Evolutionary conservation across 1,284 basidiomycete genomes (phyloP), one percentile per base, ranked within the genome.

Genomic region (Trichosporon sp.): DNA sequence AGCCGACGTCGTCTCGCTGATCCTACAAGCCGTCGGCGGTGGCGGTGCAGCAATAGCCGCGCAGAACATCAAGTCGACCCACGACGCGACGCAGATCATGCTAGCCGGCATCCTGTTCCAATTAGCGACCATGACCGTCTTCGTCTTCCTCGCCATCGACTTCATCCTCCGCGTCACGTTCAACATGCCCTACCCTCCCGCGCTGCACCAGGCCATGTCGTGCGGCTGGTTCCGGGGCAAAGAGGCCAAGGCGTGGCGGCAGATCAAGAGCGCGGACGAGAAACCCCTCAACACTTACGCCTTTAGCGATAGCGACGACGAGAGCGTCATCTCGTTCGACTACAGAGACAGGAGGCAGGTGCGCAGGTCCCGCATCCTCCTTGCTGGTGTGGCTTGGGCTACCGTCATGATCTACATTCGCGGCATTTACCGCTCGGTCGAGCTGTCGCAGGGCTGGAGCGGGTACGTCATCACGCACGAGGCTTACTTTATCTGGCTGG

Each of bases 1-100:
- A 11, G 77, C 74, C 60, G 81, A 82, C 64, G 49, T 81, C 37
- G 66, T 80, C 57, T 77, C 77, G 1, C 72, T 82, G 25, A 69
- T 80, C 59, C 72, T 82, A 8, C 79, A 82, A 65, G 78, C 77
- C 2, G 68, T 80, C 19, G 82, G 82, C 2, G 81, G 80, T 13
- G 81, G 77, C 1, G 70, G 74, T 46, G 77, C 77, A 1, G 74
- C 74, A 0, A 62, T 68, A 9, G 58, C 65, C 16, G 71, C 71
- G 8, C 37, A 70, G 46, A 61, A 66, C 29, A 64, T 63, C 21
- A 60, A 62, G 29, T 54, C 64, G 63, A 73, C 71, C 2, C 63
- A 59, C 11, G 37, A 33, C 13, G 63, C 58, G 37, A 73, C 71
- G 11, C 61, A 64, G 27, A 66, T 73, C 61, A 73, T 80, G 78